Evolutionary conservation across 2,329 filamentous ascomycete species (phyloP).

Genomic region (Ilyonectria mors-panacis): DNA sequence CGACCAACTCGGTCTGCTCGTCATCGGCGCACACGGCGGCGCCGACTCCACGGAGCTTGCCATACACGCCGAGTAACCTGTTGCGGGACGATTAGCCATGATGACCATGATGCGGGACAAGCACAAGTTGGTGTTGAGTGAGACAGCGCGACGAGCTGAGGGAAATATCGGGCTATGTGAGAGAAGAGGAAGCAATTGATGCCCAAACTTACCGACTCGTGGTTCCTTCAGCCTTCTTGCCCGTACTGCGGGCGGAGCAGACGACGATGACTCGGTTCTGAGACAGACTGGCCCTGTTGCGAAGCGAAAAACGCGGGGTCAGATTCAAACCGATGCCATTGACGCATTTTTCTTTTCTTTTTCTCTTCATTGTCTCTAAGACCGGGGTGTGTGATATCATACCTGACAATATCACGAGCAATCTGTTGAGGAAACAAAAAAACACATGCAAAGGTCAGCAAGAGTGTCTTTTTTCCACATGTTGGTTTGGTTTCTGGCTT

Average conservation of each 20-base stretch:
- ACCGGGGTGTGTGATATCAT: constrained; percentile 38
- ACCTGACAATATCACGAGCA: constrained; percentile 61
- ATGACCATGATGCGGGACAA: background rate
- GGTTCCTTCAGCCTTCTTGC: constrained; percentile 94
- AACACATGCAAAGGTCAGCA: constrained; percentile 12
- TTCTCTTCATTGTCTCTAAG: constrained; percentile 10
- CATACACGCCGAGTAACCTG: constrained; percentile 73
- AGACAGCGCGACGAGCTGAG: constrained; percentile 1
- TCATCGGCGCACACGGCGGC: constrained; percentile 67
- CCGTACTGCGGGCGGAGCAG: constrained; percentile 94
- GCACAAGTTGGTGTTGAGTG: background rate
- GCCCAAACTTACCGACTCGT: constrained; percentile 83
- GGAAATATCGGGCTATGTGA: constrained; percentile 16
- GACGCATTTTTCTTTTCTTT: constrained; percentile 24
- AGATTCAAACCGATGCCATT: constrained; percentile 29
- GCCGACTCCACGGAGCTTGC: constrained; percentile 69
- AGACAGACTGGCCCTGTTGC: constrained; percentile 64
- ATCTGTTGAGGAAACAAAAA: constrained; percentile 49
- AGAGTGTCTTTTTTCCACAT: background rate
- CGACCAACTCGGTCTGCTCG: constrained; percentile 65
- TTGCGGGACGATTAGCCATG: constrained; percentile 11
- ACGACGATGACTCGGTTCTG: constrained; percentile 89
- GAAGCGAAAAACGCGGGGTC: constrained; percentile 27
- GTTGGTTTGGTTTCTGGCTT: background rate
- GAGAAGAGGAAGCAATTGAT: constrained; percentile 5